Evolutionary conservation across 1,139 yeast genomes (phyloP).

Genomic region (Lodderomyces beijingensis): DNA sequence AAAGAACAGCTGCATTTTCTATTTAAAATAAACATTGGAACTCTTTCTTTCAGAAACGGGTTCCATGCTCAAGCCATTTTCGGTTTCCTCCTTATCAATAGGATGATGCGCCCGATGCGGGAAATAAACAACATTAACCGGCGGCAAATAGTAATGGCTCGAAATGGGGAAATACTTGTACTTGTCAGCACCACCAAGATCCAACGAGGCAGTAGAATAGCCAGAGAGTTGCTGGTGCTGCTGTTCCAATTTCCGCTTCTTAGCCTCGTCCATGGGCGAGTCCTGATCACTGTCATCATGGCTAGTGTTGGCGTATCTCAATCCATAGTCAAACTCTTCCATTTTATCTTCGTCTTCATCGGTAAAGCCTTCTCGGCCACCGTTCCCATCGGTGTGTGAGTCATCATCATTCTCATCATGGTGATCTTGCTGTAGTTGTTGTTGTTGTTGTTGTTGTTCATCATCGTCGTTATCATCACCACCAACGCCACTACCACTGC

Average conservation of each 20-base stretch:
- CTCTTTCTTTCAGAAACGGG: conserved; percentile 18
- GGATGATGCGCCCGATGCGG: conserved; percentile 56
- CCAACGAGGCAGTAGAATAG: conserved; percentile 10
- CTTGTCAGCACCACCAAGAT: conserved; percentile 17
- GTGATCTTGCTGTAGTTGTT: background rate
- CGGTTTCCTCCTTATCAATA: conserved; percentile 12
- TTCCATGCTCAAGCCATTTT: conserved; percentile 1
- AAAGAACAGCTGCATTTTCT: conserved; percentile 3
- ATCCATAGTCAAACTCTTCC: conserved; percentile 2
- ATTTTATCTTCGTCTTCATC: too few relatives aligned
- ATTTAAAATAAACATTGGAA: conserved; percentile 31
- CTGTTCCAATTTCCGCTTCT: background rate
- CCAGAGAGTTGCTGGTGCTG: background rate
- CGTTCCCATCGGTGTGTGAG: background rate
- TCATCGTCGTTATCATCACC: conserved; percentile 5
- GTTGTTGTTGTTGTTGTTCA: conserved; percentile 7
- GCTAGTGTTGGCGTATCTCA: background rate
- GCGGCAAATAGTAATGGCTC: conserved; percentile 53
- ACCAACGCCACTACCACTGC: conserved; percentile 4
- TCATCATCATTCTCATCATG: conserved; percentile 1
- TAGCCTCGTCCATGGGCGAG: conserved; percentile 7
- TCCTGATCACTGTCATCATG: conserved; percentile 5
- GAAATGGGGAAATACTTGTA: conserved; percentile 58
- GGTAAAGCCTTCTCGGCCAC: background rate
- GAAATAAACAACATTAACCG: conserved; percentile 55